Conservation (phyloP, 2,329 filamentous ascomycete species). For the Ophiostoma quercus region DNA sequence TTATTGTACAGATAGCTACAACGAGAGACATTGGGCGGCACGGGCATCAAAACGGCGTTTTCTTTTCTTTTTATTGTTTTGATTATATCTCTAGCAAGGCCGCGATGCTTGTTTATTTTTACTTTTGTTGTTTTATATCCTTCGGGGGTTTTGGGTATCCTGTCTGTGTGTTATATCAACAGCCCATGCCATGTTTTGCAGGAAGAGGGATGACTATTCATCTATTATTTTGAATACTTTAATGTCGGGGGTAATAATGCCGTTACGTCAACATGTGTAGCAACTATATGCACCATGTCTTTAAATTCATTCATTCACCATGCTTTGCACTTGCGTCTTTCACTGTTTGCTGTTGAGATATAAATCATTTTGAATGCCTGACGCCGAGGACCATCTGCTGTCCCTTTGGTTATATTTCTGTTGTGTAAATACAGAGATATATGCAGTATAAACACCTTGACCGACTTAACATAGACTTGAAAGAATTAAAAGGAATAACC, state of each 20-base stretch:
- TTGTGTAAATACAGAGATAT: neutral
- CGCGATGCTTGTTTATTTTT: neutral
- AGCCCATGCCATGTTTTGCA: neutral
- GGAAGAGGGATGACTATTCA: neutral
- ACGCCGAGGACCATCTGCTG: neutral
- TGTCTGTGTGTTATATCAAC: neutral
- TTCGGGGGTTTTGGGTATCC: neutral
- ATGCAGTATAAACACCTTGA: neutral
- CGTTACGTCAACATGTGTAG: neutral
- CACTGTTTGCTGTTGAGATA: neutral
- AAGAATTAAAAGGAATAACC: neutral
- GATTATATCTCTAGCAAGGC: neutral
- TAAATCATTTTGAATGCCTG: neutral
- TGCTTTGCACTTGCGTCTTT: neutral
- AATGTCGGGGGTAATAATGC: neutral
- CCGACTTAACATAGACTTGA: neutral
- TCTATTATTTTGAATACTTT: slow-evolving; percentile 1
- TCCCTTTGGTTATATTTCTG: neutral
- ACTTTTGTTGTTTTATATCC: neutral
- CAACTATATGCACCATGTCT: neutral
- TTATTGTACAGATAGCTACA: slow-evolving; percentile 1
- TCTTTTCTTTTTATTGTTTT: neutral
- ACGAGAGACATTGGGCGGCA: slow-evolving; percentile 1
- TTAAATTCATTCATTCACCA: neutral
- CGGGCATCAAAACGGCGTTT: slow-evolving; percentile 11